Percentiles rank a stretch among this genome's conserved stretches.
These are phyloP conservation scores for Leccinum pellstonianum DNA, from an alignment of 768 basidiomycete genomes.

Conservation along the genomic window DNA sequence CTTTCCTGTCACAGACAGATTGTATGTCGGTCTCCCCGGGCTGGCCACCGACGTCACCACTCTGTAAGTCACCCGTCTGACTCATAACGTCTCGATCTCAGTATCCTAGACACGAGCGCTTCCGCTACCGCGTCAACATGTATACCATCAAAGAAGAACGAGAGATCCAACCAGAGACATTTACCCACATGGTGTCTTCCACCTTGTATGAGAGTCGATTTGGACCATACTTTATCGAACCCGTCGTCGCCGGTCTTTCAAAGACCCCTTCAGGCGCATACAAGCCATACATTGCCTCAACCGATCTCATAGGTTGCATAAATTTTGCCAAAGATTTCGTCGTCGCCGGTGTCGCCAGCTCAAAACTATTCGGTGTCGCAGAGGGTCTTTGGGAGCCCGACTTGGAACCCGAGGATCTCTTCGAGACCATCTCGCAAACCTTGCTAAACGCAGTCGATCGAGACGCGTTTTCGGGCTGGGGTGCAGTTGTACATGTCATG, in stretches of 20 bases:
- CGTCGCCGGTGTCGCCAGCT: constrained; percentile 88
- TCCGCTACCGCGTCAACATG: constrained; percentile 96
- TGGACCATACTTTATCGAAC: constrained; percentile 95
- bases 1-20: constrained; percentile 90
- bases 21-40: constrained; percentile 89
- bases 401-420: constrained; percentile 92
- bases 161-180: constrained; percentile 93
- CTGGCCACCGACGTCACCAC: constrained; percentile 93
- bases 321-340: constrained; percentile 97
- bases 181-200: constrained; percentile 92
- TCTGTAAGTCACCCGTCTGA: constrained; percentile 50
- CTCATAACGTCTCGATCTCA: constrained; percentile 2
- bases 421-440: constrained; percentile 98
- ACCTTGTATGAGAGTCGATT: constrained; percentile 96
- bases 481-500: constrained; percentile 94
- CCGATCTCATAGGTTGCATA: constrained; percentile 91
- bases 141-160: constrained; percentile 99
- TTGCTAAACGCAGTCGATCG: constrained; percentile 93
- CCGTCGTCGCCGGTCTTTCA: constrained; percentile 90
- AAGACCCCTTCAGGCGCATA: constrained; percentile 66
- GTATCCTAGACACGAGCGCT: constrained; percentile 70
- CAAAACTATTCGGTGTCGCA: constrained; percentile 94
- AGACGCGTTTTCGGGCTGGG: constrained; percentile 97
- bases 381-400: constrained; percentile 99
- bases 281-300: constrained; percentile 92